Evolutionary conservation across 306 rosid genomes (phyloP).

Genomic region (Castanea sativa): DNA sequence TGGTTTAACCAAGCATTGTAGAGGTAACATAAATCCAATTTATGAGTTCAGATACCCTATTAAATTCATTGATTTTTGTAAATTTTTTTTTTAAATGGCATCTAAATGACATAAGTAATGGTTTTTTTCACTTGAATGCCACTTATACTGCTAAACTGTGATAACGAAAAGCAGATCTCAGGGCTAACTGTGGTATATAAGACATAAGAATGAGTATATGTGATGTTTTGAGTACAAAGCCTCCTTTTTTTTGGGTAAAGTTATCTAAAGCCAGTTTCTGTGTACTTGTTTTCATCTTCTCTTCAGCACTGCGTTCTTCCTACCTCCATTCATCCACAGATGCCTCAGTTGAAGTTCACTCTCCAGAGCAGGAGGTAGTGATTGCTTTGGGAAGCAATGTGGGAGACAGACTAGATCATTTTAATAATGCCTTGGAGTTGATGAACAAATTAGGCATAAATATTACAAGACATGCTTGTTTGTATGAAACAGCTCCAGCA

Average conservation of each 20-base stretch:
- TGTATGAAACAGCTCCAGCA: slow-evolving; percentile 92
- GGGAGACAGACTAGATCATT: slow-evolving; percentile 72
- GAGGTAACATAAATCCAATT: slow-evolving; percentile 41
- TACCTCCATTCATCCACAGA: slow-evolving; percentile 42
- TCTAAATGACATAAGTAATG: background rate
- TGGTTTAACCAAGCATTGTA: slow-evolving; percentile 30
- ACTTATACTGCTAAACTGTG: background rate
- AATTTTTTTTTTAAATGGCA: no score
- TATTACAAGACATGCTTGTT: slow-evolving; percentile 72
- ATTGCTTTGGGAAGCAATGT: slow-evolving; percentile 93
- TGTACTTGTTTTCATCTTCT: slow-evolving; percentile 22
- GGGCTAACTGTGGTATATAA: background rate
- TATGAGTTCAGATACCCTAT: background rate
- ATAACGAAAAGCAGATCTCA: background rate
- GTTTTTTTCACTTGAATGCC: background rate
- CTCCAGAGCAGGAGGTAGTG: slow-evolving; percentile 79
- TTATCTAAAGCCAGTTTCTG: slow-evolving; percentile 3
- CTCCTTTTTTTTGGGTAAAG: slow-evolving; percentile 7
- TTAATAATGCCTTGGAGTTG: slow-evolving; percentile 68
- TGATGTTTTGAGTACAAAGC: background rate
- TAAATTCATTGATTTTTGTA: background rate
- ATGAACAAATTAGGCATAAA: slow-evolving; percentile 72
- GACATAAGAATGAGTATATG: background rate
- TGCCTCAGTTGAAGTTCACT: slow-evolving; percentile 50
- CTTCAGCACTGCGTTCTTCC: slow-evolving; percentile 43